phyloP scores from a whole-genome alignment of 345 rosid species.

The Mangifera indica region DNA sequence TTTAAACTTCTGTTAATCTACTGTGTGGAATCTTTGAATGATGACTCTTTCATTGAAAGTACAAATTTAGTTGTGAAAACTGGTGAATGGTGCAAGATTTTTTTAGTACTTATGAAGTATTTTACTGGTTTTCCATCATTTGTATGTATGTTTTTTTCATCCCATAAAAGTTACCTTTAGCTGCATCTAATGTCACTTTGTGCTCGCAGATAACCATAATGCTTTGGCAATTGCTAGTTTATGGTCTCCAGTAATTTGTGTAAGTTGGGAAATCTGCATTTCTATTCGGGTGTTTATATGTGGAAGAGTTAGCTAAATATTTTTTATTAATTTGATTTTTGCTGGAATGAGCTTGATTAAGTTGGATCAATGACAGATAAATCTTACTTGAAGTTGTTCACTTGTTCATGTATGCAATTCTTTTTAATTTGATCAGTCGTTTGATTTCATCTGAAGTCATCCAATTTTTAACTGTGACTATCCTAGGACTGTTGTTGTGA shows the following conservation, averaged over 20 bases:
- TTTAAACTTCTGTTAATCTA: background rate
- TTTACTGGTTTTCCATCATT: background rate
- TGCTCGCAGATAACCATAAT: slow-evolving; percentile 89
- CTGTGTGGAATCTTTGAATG: background rate
- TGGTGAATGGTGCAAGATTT: background rate
- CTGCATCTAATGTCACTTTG: slow-evolving; percentile 19
- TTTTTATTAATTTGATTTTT: background rate
- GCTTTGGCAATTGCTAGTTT: slow-evolving; percentile 76
- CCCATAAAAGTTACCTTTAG: background rate
- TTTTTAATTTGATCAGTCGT: background rate
- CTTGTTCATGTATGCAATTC: background rate
- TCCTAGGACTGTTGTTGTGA: too few relatives aligned
- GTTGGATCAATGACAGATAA: slow-evolving; percentile 3
- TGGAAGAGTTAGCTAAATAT: background rate
- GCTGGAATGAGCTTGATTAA: background rate
- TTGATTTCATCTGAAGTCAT: background rate
- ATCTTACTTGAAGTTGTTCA: background rate
- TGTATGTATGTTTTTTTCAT: background rate
- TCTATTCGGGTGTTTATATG: background rate
- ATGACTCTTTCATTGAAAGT: background rate
- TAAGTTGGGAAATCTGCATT: slow-evolving; percentile 45
- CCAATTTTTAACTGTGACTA: background rate
- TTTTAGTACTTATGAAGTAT: background rate
- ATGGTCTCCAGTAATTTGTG: slow-evolving; percentile 93
- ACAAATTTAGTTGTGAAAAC: background rate